Evolutionary conservation across 2,329 filamentous ascomycete species (phyloP).

Genomic region (Ophiostoma himal-ulmi): DNA sequence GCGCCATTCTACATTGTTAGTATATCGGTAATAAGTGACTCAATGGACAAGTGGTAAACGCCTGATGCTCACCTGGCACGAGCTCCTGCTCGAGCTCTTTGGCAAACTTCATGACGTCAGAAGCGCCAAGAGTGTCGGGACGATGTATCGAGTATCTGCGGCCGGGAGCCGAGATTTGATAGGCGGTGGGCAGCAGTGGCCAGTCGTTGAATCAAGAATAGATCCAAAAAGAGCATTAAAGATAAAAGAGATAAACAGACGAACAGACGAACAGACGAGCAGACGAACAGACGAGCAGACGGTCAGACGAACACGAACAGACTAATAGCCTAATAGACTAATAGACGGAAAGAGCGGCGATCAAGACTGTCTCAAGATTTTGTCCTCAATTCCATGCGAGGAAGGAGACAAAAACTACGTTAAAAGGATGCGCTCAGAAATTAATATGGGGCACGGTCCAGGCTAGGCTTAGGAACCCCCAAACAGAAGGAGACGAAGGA

Average conservation of each 20-base stretch:
- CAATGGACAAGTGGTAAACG: not conserved
- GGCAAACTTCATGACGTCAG: slow-evolving; percentile 56
- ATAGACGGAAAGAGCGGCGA: not conserved
- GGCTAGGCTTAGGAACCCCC: not conserved
- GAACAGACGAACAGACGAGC: not conserved
- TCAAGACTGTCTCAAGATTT: not conserved
- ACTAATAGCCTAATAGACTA: not conserved
- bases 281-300: too few relatives aligned
- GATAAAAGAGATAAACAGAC: not conserved
- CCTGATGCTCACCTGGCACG: slow-evolving; percentile 59
- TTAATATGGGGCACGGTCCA: slow-evolving; percentile 1
- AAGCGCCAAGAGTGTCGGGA: not conserved
- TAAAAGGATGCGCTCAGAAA: not conserved
- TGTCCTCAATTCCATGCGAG: not conserved
- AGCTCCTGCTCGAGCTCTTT: slow-evolving; percentile 81
- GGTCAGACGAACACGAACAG: not conserved
- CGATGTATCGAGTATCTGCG: slow-evolving; percentile 1
- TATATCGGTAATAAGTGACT: not conserved
- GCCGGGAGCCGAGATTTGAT: not conserved
- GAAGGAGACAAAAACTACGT: not conserved
- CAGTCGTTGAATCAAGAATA: not conserved
- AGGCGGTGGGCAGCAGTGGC: not conserved
- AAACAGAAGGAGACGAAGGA: not conserved
- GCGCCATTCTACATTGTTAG: slow-evolving; percentile 63
- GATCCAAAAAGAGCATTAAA: not conserved